These are phyloP conservation scores for Jacaranda copaia DNA, from an alignment of 257 asterid genomes.

Conservation along the genomic window DNA sequence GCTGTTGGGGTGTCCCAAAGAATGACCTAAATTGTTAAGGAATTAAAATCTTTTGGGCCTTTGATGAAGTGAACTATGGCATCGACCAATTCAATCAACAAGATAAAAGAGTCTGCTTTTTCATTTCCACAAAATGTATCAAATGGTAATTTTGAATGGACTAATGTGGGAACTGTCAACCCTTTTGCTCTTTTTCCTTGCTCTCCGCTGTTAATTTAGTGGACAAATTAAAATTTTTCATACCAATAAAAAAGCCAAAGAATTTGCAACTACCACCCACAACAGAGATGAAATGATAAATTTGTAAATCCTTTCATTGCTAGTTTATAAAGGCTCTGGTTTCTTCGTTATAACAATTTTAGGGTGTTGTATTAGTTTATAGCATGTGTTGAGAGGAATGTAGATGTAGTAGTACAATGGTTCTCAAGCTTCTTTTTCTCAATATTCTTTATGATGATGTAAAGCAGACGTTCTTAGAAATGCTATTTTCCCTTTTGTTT, in stretches of 20 bases:
- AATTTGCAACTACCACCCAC: background rate
- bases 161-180: background rate
- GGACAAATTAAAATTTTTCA: no score
- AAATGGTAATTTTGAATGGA: background rate
- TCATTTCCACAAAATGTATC: background rate
- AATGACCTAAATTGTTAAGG: background rate
- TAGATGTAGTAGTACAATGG: background rate
- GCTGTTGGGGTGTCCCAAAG: background rate
- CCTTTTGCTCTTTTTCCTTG: background rate
- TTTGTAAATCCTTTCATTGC: constrained; percentile 13
- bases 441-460: background rate
- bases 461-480: background rate
- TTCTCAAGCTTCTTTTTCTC: background rate
- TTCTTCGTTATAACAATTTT: constrained; percentile 11
- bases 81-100: constrained; percentile 9
- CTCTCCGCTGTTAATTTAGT: background rate
- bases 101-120: background rate
- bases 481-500: background rate
- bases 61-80: background rate
- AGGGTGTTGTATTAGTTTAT: background rate
- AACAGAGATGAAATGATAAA: background rate
- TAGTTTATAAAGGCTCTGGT: background rate
- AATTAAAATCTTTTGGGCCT: background rate
- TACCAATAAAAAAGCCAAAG: no score
- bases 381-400: background rate